Evolutionary conservation across 495 filamentous ascomycete genomes (phyloP).

Genomic region (Aspergillus bridgeri): DNA sequence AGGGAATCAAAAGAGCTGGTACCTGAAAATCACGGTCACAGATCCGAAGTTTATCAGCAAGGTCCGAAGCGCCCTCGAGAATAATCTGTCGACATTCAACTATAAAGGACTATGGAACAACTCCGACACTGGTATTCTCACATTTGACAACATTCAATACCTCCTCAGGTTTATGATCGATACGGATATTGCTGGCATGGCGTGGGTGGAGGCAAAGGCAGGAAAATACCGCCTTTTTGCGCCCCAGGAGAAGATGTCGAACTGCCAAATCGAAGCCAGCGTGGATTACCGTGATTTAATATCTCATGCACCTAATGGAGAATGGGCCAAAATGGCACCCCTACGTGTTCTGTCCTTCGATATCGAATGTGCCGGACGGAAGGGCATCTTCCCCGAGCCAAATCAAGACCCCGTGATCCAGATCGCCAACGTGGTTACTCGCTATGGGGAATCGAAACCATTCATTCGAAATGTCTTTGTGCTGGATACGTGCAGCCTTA

Average conservation of each 20-base stretch:
- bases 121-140: conserved; percentile 66
- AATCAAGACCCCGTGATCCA: conserved; percentile 93
- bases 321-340: conserved; percentile 98
- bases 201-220: conserved; percentile 87
- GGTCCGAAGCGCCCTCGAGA: conserved; percentile 69
- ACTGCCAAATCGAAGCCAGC: conserved; percentile 90
- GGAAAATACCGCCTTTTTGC: conserved; percentile 66
- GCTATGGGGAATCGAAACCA: conserved; percentile 91
- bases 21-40: conserved; percentile 85
- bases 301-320: conserved; percentile 82
- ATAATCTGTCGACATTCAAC: conserved; percentile 60
- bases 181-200: conserved; percentile 88
- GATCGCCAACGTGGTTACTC: conserved; percentile 95
- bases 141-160: conserved; percentile 94
- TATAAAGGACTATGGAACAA: conserved; percentile 87
- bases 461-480: conserved; percentile 97
- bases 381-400: conserved; percentile 94
- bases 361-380: conserved; percentile 97
- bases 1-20: conserved; percentile 86
- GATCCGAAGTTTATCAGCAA: conserved; percentile 78
- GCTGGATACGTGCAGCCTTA: conserved; percentile 81
- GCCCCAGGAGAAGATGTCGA: conserved; percentile 65
- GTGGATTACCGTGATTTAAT: conserved; percentile 80
- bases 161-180: conserved; percentile 97
- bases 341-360: conserved; percentile 92